Conservation (phyloP, 345 rosid species). For the Citrus hindsii region DNA sequence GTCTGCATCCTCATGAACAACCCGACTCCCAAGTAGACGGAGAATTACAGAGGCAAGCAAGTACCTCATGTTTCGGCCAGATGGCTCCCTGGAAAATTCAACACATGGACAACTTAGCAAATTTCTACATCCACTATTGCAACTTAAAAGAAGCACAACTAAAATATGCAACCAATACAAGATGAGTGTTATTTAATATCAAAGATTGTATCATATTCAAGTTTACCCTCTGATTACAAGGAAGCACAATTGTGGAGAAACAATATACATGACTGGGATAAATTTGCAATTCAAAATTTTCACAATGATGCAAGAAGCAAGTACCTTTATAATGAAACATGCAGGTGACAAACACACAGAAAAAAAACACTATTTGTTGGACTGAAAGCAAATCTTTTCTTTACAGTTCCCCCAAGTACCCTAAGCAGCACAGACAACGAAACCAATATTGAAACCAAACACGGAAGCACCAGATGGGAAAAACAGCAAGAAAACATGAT, state of each 20-base stretch:
- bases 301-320: not conserved
- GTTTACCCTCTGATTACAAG: not conserved
- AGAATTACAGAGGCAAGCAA: conserved; percentile 84
- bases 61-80: conserved; percentile 70
- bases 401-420: not conserved
- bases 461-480: not conserved
- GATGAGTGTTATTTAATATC: not conserved
- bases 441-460: not conserved
- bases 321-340: not conserved
- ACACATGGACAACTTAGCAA: not conserved
- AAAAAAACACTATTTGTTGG: not conserved
- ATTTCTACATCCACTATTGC: not conserved
- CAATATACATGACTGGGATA: not conserved
- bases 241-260: not conserved
- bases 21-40: conserved; percentile 83
- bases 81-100: conserved; percentile 62
- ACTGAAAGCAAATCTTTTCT: not conserved
- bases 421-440: not conserved
- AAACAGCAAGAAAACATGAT: not conserved
- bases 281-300: not conserved
- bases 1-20: conserved; percentile 81
- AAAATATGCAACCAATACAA: not conserved
- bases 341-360: not conserved
- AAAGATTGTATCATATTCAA: not conserved
- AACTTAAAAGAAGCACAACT: not conserved